phyloP scores from a whole-genome alignment of 805 yeast genomes.

The Lachancea dasiensis region DNA sequence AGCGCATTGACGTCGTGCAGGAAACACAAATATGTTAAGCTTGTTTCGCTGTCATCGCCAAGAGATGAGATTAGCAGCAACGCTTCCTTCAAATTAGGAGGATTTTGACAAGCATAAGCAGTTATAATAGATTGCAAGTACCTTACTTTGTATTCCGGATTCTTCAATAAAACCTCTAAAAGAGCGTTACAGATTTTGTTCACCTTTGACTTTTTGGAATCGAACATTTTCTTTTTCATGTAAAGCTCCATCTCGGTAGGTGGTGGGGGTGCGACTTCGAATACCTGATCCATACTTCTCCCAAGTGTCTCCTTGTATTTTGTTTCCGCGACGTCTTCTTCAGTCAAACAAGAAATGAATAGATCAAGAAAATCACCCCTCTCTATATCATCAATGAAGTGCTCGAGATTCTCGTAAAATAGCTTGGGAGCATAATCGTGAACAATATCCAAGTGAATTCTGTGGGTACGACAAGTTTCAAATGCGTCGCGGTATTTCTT shows the following conservation, averaged over 20 bases:
- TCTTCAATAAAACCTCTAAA: slow-evolving; percentile 45
- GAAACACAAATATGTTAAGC: slow-evolving; percentile 82
- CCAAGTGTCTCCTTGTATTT: slow-evolving; percentile 72
- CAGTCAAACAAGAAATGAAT: slow-evolving; percentile 77
- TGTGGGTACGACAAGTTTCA: slow-evolving; percentile 75
- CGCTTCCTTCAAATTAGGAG: slow-evolving; percentile 79
- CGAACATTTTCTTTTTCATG: slow-evolving; percentile 36
- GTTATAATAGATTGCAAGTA: slow-evolving; percentile 78
- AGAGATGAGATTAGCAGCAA: slow-evolving; percentile 54
- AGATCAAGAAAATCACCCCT: slow-evolving; percentile 75
- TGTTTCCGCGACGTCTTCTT: slow-evolving; percentile 77
- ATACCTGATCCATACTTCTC: slow-evolving; percentile 23
- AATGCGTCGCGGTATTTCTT: slow-evolving; percentile 69
- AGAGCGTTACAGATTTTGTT: slow-evolving; percentile 73
- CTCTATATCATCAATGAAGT: slow-evolving; percentile 64
- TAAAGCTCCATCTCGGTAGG: slow-evolving; percentile 36
- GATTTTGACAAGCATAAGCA: slow-evolving; percentile 86
- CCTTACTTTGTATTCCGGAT: slow-evolving; percentile 45
- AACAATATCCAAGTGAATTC: slow-evolving; percentile 84
- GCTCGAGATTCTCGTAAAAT: slow-evolving; percentile 57
- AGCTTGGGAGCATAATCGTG: slow-evolving; percentile 78
- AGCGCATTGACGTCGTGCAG: slow-evolving; percentile 81
- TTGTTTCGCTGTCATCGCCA: slow-evolving; percentile 46
- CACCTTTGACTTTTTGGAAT: slow-evolving; percentile 49
- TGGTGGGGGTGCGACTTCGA: slow-evolving; percentile 28